These are phyloP conservation scores for Sporothrix curviconia DNA, from an alignment of 2,329 filamentous ascomycete genomes.

Conservation along the genomic window DNA sequence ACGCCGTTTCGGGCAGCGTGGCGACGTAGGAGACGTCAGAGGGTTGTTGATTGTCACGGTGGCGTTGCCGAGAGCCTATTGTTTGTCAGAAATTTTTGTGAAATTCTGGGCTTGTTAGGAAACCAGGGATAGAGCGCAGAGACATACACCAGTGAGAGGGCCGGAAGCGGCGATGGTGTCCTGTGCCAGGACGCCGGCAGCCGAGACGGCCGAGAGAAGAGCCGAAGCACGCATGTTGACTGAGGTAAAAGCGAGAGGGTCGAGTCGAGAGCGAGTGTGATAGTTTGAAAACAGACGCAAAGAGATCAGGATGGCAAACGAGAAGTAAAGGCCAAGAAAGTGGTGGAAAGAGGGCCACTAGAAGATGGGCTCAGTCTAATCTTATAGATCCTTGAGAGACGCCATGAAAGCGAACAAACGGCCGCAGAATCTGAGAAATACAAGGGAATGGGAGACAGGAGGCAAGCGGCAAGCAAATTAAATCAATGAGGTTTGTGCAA, in stretches of 20 bases:
- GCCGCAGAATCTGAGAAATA: too few relatives aligned
- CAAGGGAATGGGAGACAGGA: too few relatives aligned
- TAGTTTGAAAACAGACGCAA: not conserved
- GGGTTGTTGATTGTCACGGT: conserved; percentile 48
- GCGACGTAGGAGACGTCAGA: conserved; percentile 47
- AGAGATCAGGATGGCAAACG: not conserved
- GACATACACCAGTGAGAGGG: conserved; percentile 12
- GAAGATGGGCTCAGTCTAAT: too few relatives aligned
- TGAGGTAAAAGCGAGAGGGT: too few relatives aligned
- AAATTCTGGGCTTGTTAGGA: too few relatives aligned
- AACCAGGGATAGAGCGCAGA: not conserved
- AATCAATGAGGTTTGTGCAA: too few relatives aligned
- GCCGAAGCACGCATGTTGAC: conserved; percentile 15
- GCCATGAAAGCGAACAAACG: too few relatives aligned
- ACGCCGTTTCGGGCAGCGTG: conserved; percentile 45
- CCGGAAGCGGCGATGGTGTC: not conserved
- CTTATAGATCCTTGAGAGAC: too few relatives aligned
- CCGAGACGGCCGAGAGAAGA: conserved; percentile 6
- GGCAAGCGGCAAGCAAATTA: too few relatives aligned
- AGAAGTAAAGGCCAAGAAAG: too few relatives aligned
- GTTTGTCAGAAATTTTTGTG: not conserved
- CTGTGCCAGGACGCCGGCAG: conserved; percentile 8
- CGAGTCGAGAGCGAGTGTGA: too few relatives aligned
- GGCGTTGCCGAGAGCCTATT: conserved; percentile 18
- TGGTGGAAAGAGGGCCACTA: too few relatives aligned